Percentiles rank a stretch among this genome's conserved stretches.
These are phyloP conservation scores for Leptoxyphium fumago DNA, from an alignment of 2,329 filamentous ascomycete genomes.

Conservation along the genomic window DNA sequence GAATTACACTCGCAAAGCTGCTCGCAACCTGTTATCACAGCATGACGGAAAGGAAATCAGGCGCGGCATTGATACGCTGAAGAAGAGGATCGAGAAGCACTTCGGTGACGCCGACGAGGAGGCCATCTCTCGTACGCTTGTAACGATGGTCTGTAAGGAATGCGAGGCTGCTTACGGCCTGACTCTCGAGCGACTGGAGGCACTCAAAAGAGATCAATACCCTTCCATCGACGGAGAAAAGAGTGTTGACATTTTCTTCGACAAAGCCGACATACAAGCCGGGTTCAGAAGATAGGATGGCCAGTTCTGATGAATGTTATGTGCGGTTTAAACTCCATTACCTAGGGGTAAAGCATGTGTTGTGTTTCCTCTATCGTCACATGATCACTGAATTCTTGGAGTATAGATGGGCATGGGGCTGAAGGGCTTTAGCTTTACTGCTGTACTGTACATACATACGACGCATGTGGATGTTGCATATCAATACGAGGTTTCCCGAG, in stretches of 20 bases:
- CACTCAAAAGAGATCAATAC: constrained; percentile 29
- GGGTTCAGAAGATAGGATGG: background rate
- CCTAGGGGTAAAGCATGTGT: too few relatives aligned
- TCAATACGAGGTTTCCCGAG: too few relatives aligned
- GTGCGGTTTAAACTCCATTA: too few relatives aligned
- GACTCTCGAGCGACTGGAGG: constrained; percentile 34
- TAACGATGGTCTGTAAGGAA: constrained; percentile 44
- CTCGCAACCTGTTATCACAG: constrained; percentile 69
- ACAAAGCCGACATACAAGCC: background rate
- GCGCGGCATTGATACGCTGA: constrained; percentile 77
- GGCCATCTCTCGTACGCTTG: constrained; percentile 43
- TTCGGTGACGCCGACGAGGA: constrained; percentile 80
- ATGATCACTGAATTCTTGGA: too few relatives aligned
- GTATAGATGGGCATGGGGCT: too few relatives aligned
- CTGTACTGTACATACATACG: too few relatives aligned
- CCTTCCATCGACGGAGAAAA: constrained; percentile 23
- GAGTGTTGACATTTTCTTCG: constrained; percentile 25
- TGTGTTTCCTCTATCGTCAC: too few relatives aligned
- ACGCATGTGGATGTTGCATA: too few relatives aligned
- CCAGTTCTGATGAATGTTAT: too few relatives aligned
- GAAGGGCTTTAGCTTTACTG: too few relatives aligned
- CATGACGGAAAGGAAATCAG: constrained; percentile 76
- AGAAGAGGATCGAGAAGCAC: constrained; percentile 91
- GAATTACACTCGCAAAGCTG: constrained; percentile 66
- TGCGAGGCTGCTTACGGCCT: constrained; percentile 43